Percentiles rank a stretch among this genome's conserved stretches.
Conservation (phyloP, 352 stramenopile species). For the Pythium pyrilobum region DNA sequence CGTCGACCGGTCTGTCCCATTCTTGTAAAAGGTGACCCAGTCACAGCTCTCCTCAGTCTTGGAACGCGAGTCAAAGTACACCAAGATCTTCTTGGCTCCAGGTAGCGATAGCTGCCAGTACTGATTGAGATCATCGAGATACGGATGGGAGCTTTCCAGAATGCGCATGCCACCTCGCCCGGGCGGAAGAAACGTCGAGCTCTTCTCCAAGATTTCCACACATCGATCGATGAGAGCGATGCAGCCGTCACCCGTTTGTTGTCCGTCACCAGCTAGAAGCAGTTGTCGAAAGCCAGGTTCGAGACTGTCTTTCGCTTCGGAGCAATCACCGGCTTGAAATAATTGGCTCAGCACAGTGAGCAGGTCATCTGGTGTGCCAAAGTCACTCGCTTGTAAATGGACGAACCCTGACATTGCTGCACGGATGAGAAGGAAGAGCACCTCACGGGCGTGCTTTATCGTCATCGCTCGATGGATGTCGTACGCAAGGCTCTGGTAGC, state of each 20-base stretch:
- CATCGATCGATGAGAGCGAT: slow-evolving; percentile 15
- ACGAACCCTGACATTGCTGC: neutral
- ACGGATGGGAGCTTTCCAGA: slow-evolving; percentile 71
- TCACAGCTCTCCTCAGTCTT: slow-evolving; percentile 66
- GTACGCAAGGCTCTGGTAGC: slow-evolving; percentile 57
- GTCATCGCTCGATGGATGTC: slow-evolving; percentile 54
- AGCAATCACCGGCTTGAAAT: slow-evolving; percentile 19
- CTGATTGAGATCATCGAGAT: slow-evolving; percentile 58
- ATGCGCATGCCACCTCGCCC: slow-evolving; percentile 39
- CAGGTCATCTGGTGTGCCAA: slow-evolving; percentile 33
- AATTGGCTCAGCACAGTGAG: slow-evolving; percentile 33
- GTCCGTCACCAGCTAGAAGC: neutral
- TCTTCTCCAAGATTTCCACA: slow-evolving; percentile 26
- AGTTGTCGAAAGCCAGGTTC: slow-evolving; percentile 8
- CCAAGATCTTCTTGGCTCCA: slow-evolving; percentile 52
- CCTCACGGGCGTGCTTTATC: slow-evolving; percentile 49
- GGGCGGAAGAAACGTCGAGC: slow-evolving; percentile 25
- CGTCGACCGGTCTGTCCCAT: slow-evolving; percentile 34
- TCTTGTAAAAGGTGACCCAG: slow-evolving; percentile 71
- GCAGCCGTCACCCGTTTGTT: neutral
- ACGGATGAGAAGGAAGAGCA: slow-evolving; percentile 35
- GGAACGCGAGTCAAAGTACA: slow-evolving; percentile 66
- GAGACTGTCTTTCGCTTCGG: slow-evolving; percentile 19
- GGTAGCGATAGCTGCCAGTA: slow-evolving; percentile 68
- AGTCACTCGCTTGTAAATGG: slow-evolving; percentile 14